Evolutionary conservation across 495 filamentous ascomycete species (phyloP), one percentile per base, ranked within the genome.

Genomic region (Hypoxylon intermedium): DNA sequence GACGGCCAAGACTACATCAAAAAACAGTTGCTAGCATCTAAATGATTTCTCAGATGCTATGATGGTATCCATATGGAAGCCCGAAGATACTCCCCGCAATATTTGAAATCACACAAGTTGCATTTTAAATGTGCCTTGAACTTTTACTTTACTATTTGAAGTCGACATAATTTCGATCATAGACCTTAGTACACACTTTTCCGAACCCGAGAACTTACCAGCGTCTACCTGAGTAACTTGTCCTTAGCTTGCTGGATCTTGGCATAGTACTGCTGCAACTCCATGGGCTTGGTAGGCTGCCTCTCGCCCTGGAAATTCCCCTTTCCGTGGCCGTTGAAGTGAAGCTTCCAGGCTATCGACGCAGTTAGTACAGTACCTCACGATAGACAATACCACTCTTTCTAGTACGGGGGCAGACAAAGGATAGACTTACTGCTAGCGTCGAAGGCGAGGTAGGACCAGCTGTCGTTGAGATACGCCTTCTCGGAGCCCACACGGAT

Each of bases 371-470:
- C 3, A 58, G n/a, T 26, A 26, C 24, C n/a, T 34, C 2, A 5
- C 6, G 6, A 40, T 41, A n/a, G 16, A 18, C 24, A 5, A 9
- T 2, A 5, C n/a, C n/a, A n/a, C n/a, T n/a, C n/a, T n/a, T n/a
- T n/a, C n/a, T n/a, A n/a, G n/a, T n/a, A n/a, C n/a, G n/a, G n/a
- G n/a, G n/a, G n/a, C n/a, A 12, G 19, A 21, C 53, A 19, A 5
- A 43, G 38, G 26, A 20, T 0, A 23, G 63, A 68, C 54, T 67
- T 74, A 53, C 60, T 74, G 54, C 67, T 67, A 49, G 72, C 67
- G 31, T 75, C 73, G 44, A 72, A 74, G 21, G 61, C 62, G 16
- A 75, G 60, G 23, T 69, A 73, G n/a, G 70, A 73, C 73, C 73
- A 75, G 48, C 68, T 75, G 31, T 75, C 72, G 24, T 75, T 74